These are phyloP conservation scores for Gastrolobium bilobum DNA, from an alignment of 306 rosid species.

Conservation along the genomic window DNA sequence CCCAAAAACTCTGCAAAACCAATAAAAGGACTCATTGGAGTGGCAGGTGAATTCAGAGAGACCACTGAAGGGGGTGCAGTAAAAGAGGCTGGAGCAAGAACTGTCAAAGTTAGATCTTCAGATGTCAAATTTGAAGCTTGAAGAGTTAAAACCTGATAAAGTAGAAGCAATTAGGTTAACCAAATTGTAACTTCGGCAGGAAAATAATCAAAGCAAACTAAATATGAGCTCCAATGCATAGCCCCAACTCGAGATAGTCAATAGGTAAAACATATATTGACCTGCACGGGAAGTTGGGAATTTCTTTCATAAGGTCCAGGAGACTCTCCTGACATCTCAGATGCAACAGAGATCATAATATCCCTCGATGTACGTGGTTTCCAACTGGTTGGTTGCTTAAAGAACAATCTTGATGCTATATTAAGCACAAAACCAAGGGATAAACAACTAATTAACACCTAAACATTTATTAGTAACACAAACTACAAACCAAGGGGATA, in stretches of 20 bases:
- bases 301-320: constrained; percentile 64
- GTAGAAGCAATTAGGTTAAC: constrained; percentile 44
- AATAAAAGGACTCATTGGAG: constrained; percentile 85
- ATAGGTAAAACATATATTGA: constrained; percentile 47
- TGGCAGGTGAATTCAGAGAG: constrained; percentile 81
- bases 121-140: constrained; percentile 96
- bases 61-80: constrained; percentile 85
- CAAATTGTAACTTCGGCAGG: constrained; percentile 25
- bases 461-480: constrained; percentile 38
- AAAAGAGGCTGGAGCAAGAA: constrained; percentile 96
- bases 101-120: constrained; percentile 88
- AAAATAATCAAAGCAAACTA: constrained; percentile 28
- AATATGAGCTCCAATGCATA: constrained; percentile 29
- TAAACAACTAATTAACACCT: constrained; percentile 37
- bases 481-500: constrained; percentile 22
- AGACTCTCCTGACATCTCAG: constrained; percentile 81
- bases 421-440: constrained; percentile 40
- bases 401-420: constrained; percentile 86
- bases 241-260: constrained; percentile 32
- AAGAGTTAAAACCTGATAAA: constrained; percentile 87
- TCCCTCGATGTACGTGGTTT: constrained; percentile 87
- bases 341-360: constrained; percentile 90
- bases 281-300: constrained; percentile 94
- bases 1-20: constrained; percentile 79
- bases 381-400: constrained; percentile 93